phyloP scores from a whole-genome alignment of 306 rosid genomes.

The Fagus sylvatica region DNA sequence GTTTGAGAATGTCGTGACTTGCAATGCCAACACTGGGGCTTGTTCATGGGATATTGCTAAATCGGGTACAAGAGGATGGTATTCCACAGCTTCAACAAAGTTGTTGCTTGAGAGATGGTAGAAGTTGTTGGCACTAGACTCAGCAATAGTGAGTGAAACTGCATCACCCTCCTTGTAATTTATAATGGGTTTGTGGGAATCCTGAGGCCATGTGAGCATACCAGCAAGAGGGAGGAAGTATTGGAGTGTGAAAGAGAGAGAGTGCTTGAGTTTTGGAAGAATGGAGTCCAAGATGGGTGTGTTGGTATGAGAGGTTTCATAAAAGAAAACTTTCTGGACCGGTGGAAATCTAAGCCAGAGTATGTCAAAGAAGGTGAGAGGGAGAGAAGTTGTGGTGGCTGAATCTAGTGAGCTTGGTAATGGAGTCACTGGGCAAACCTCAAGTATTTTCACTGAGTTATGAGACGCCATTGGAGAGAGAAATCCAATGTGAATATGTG shows the following conservation, averaged over 20 bases:
- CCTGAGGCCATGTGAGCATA: slow-evolving; percentile 20
- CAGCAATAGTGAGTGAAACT: slow-evolving; percentile 26
- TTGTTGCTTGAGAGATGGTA: slow-evolving; percentile 1
- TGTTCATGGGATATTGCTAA: slow-evolving; percentile 2
- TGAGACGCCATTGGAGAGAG: background rate
- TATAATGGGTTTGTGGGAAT: slow-evolving; percentile 20
- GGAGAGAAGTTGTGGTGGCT: slow-evolving; percentile 8
- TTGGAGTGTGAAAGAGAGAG: slow-evolving; percentile 27
- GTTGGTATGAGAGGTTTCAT: background rate
- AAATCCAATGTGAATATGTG: too few species aligned
- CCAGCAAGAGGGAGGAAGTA: slow-evolving; percentile 23
- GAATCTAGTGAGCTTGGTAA: background rate
- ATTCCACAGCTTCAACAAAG: slow-evolving; percentile 3
- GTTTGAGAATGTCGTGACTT: slow-evolving; percentile 27
- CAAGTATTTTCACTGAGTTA: background rate
- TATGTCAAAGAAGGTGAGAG: slow-evolving; percentile 29
- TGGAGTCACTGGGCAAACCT: slow-evolving; percentile 17
- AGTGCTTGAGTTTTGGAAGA: slow-evolving; percentile 19
- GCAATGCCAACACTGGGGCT: slow-evolving; percentile 27
- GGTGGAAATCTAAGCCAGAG: slow-evolving; percentile 32
- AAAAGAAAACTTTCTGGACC: slow-evolving; percentile 17
- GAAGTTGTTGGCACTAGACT: slow-evolving; percentile 11
- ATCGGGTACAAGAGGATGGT: slow-evolving; percentile 16
- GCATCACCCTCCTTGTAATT: slow-evolving; percentile 13
- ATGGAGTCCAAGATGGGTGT: background rate